Percentiles rank a stretch among this genome's conserved stretches.
phyloP scores from a whole-genome alignment of 2,329 filamentous ascomycete genomes.

The Periconia macrospinosa region DNA sequence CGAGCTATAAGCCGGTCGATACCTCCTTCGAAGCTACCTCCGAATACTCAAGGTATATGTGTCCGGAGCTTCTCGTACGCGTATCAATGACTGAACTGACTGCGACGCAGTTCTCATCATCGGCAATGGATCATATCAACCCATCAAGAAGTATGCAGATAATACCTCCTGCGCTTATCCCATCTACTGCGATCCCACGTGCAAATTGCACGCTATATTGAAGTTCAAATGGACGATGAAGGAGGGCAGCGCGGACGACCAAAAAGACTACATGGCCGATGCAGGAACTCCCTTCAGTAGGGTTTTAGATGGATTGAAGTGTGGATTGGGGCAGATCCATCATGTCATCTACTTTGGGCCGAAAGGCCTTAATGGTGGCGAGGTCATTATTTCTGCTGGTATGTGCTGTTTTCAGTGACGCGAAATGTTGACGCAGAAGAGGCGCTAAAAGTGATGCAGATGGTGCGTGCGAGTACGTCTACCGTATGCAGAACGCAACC shows the following conservation, averaged over 20 bases:
- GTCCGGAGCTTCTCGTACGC: no score
- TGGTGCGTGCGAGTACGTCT: conserved; percentile 24
- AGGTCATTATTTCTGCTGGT: conserved; percentile 22
- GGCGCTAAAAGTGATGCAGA: conserved; percentile 2
- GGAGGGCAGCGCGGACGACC: conserved; percentile 13
- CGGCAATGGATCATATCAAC: conserved; percentile 26
- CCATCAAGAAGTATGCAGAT: conserved; percentile 20
- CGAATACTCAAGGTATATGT: conserved; percentile 20
- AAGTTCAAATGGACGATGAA: conserved; percentile 22
- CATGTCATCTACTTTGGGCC: conserved; percentile 23
- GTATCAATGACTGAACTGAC: not conserved
- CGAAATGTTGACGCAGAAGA: conserved; percentile 6
- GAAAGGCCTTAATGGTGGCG: conserved; percentile 26
- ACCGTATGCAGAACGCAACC: conserved; percentile 30
- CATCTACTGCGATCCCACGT: conserved; percentile 26
- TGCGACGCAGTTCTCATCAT: conserved; percentile 19
- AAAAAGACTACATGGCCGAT: conserved; percentile 16
- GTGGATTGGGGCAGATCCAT: conserved; percentile 3
- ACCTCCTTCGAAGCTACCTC: conserved; percentile 20
- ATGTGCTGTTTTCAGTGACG: not conserved
- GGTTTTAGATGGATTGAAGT: not conserved
- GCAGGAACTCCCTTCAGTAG: not conserved
- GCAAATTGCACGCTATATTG: conserved; percentile 19
- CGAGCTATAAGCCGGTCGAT: conserved; percentile 19
- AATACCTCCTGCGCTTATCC: conserved; percentile 21